A percentile compares a stretch with the other conserved stretches of the same genome.
Evolutionary conservation across 805 yeast species (phyloP).

Genomic region (Yamadazyma tumulicola): DNA sequence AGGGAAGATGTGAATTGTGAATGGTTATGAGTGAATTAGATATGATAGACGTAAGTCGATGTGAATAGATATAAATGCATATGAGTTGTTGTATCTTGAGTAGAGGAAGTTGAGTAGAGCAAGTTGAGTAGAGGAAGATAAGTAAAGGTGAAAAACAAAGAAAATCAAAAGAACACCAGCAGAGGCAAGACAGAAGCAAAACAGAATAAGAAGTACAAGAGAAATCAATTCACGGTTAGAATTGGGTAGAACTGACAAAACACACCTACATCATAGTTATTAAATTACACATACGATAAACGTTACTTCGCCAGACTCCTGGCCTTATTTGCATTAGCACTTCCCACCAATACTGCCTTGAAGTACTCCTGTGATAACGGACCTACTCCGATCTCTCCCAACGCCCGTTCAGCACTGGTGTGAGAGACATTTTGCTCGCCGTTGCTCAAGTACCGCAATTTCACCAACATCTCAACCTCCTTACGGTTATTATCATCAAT

Average conservation of each 20-base stretch:
- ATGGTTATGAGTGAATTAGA: no score
- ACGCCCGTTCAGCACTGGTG: slow-evolving; percentile 76
- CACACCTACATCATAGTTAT: no score
- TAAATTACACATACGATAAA: not conserved
- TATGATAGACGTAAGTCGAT: no score
- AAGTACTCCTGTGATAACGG: slow-evolving; percentile 54
- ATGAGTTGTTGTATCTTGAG: no score
- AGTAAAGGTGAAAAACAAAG: not conserved
- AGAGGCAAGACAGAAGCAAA: not conserved
- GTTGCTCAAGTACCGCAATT: slow-evolving; percentile 52
- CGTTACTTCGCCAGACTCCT: no score
- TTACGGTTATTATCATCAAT: slow-evolving; percentile 77
- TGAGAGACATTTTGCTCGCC: slow-evolving; percentile 39
- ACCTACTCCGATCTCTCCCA: slow-evolving; percentile 80
- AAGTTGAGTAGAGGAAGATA: not conserved
- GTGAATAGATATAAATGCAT: no score
- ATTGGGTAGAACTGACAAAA: not conserved
- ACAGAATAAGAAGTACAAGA: slow-evolving; percentile 9
- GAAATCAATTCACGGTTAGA: no score
- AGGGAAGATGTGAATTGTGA: no score
- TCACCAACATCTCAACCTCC: slow-evolving; percentile 70
- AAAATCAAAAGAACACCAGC: not conserved
- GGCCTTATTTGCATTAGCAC: slow-evolving; percentile 21
- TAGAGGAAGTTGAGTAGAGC: no score
- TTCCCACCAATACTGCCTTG: slow-evolving; percentile 20